A percentile compares a stretch with the other conserved stretches of the same genome.
These are phyloP conservation scores for Penicillium sp. DNA, from an alignment of 2,329 filamentous ascomycete genomes.

Conservation along the genomic window DNA sequence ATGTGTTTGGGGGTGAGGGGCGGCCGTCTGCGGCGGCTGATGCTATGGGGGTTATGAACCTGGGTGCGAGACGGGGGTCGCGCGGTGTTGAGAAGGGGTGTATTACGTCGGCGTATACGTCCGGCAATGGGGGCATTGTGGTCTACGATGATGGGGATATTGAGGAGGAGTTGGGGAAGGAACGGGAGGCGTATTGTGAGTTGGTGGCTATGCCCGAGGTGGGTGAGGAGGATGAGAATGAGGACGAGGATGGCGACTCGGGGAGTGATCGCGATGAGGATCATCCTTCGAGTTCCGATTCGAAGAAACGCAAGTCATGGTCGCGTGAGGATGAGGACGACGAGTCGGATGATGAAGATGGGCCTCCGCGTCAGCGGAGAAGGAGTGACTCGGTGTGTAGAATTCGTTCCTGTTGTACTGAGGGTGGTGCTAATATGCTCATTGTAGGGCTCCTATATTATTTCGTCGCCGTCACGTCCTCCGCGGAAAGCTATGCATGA, in stretches of 20 bases:
- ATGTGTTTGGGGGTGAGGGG: slow-evolving; percentile 77
- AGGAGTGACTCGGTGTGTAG: slow-evolving; percentile 70
- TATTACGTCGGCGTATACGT: slow-evolving; percentile 62
- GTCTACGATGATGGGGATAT: slow-evolving; percentile 96
- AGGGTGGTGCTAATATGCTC: slow-evolving; percentile 12
- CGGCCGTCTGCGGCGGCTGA: slow-evolving; percentile 46
- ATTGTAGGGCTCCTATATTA: slow-evolving; percentile 35
- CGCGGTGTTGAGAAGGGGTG: slow-evolving; percentile 63
- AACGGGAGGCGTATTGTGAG: slow-evolving; percentile 76
- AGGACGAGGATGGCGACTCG: too few relatives aligned
- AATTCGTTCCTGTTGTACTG: neutral
- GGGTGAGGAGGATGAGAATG: slow-evolving; percentile 68
- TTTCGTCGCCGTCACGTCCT: slow-evolving; percentile 35
- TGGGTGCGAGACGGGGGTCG: slow-evolving; percentile 42
- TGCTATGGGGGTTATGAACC: slow-evolving; percentile 40
- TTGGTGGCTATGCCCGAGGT: slow-evolving; percentile 83
- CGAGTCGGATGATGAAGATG: slow-evolving; percentile 58
- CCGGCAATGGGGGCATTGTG: slow-evolving; percentile 76
- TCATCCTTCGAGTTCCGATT: too few relatives aligned
- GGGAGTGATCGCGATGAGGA: too few relatives aligned
- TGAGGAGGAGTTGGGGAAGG: slow-evolving; percentile 63
- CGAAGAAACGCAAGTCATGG: slow-evolving; percentile 70
- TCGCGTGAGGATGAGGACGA: slow-evolving; percentile 62
- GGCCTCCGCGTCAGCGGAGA: slow-evolving; percentile 67
- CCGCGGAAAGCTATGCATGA: slow-evolving; percentile 34